Base-by-base conservation (phyloP, 1,284 basidiomycete genomes). In the Coniferiporia sulphurascens region DNA sequence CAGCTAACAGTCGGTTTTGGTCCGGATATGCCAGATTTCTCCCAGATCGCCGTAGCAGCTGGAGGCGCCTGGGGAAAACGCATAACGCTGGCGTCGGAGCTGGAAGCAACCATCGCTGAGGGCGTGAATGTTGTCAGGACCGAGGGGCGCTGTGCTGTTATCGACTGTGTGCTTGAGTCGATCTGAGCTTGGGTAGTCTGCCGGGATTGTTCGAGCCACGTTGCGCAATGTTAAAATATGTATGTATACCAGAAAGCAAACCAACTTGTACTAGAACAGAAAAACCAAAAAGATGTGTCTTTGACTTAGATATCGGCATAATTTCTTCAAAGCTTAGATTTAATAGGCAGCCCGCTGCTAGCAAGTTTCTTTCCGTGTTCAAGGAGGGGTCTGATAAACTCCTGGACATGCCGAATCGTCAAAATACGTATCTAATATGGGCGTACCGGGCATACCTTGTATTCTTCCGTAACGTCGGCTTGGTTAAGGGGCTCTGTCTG, bases 401-500 rank as follows among this genome's bases (percentile, higher is more conserved):
- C 68, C 78, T 81, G 50, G 21, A n/a, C 21, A 32, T 35, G 13
- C 9, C 45, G 8, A 17, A 21, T 21, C 3, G 22, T 38, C 17
- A 12, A 35, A 12, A 32, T 12, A 36, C 34, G 22, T 21, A 19
- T 27, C 36, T 36, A 13, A 13, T 17, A 36, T 38, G 22, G 19
- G 46, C 15, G 7, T 4, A 56, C 7, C 22, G 35, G 44, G 67
- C 73, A 56, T 50, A 83, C 84, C 71, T 78, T 70, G 65, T 87
- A 87, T 27, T 78, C 84, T 13, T 75, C 75, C 1, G 81, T 72
- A 5, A 81, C 73, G 48, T 81, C 77, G 0, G 69, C 72, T 58
- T 74, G 70, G 67, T 90, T 91, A 54, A 90, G 68, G 1, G 88
- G 87, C 60, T 90, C 87, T 1, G 68, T 69, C 68, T 87, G 81